Percentiles rank a stretch among this genome's conserved stretches.
phyloP scores from a whole-genome alignment of 345 rosid species.

The Acer saccharum region DNA sequence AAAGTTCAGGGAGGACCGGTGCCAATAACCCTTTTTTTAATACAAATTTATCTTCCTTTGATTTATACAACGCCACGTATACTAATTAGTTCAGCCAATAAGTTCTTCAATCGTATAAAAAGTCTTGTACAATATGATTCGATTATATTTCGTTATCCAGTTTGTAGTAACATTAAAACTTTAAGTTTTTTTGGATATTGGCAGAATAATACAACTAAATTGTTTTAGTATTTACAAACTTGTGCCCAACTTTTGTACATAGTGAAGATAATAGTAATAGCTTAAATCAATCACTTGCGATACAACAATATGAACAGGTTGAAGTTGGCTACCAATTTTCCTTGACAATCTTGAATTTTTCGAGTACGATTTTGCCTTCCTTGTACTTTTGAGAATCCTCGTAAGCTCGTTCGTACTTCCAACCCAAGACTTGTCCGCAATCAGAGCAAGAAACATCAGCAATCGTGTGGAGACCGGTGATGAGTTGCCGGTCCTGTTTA shows the following conservation, averaged over 20 bases:
- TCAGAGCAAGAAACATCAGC: slow-evolving; percentile 35
- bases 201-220: not conserved
- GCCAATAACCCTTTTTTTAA: no score
- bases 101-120: no score
- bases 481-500: slow-evolving; percentile 31
- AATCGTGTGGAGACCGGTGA: slow-evolving; percentile 36
- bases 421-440: slow-evolving; percentile 37
- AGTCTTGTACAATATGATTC: no score
- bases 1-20: no score
- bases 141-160: no score
- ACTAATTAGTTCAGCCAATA: no score
- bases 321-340: slow-evolving; percentile 25
- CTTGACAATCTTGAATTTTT: slow-evolving; percentile 35
- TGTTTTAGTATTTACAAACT: not conserved
- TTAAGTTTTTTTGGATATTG: no score
- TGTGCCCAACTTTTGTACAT: not conserved
- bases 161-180: no score
- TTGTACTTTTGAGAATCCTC: slow-evolving; percentile 36
- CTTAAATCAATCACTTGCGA: not conserved
- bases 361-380: slow-evolving; percentile 36
- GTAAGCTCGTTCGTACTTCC: slow-evolving; percentile 37
- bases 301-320: not conserved
- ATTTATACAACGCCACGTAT: no score
- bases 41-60: no score
- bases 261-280: not conserved